Evolutionary conservation across 164 flowering plant species (phyloP), one percentile per base, ranked within the genome.

Genomic region (Tetracentron sinense): DNA sequence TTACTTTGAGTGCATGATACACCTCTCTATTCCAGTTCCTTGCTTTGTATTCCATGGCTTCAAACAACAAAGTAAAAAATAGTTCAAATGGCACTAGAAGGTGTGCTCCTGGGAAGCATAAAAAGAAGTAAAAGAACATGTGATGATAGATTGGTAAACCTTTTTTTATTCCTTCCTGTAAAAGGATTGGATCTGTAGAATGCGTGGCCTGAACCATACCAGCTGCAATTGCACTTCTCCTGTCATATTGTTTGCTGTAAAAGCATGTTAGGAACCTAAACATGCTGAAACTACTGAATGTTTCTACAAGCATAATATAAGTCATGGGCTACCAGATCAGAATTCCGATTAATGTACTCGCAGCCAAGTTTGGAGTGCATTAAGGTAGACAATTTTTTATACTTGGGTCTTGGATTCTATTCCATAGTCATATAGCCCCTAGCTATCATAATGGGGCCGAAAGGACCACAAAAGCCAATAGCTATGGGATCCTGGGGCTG

Each of bases 1-100:
- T 61, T 30, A 61, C 63, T 30, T 61, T 61, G 26, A 61, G 54
- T 27, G 63, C 63, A 61, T 48, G 54, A 49, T 61, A 61, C 53
- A 61, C 54, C 21, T 61, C 54, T 19, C 30, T 61, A 50, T 61
- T 46, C 63, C 63, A 61, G 5, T 61, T 27, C 42, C 54, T 47
- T 12, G 16, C 23, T 48, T 49, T 61, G 63, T 61, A 61, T 27
- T 61, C 53, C 63, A 61, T 46, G 17, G 54, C 63, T 61, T 48
- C 19, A 27, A 22, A 23, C 30, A 15, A 31, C 49, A 58, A 23
- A 38, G 30, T 22, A 14, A 58, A 23, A 16, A 0, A 58, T 22
- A 30, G 2, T 38, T 22, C 5, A 23, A 11, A 42, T n/a, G 4
- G 6, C 16, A 57, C 22, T 14, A 38, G n/a, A 38, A 38, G 44